Percentiles rank a stretch among this genome's conserved stretches.
phyloP scores from a whole-genome alignment of 2,329 filamentous ascomycete species.

The Pyricularia pennisetigena region DNA sequence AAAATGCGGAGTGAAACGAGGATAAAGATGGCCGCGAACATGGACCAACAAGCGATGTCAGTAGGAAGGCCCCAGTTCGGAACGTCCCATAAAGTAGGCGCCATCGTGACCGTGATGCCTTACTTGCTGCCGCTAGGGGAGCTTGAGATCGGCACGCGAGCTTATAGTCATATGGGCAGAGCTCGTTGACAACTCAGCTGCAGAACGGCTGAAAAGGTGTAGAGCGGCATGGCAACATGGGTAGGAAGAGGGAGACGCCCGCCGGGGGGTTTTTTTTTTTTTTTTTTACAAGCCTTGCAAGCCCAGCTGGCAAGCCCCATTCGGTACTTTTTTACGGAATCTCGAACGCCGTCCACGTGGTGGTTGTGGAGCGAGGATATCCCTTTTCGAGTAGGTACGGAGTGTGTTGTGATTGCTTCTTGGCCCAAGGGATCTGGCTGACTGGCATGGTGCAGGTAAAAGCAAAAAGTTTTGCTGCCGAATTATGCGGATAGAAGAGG shows the following conservation, averaged over 20 bases:
- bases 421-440: background rate
- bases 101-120: background rate
- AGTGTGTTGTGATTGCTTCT: background rate
- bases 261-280: background rate
- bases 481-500: background rate
- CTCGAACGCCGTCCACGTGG: background rate
- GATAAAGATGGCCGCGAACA: constrained; percentile 4
- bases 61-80: background rate
- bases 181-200: background rate
- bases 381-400: background rate
- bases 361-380: background rate
- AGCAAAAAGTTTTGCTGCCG: background rate
- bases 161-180: background rate
- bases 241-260: background rate
- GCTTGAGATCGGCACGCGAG: background rate
- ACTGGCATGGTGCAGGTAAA: background rate
- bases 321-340: background rate
- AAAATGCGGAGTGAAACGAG: constrained; percentile 17
- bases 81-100: background rate
- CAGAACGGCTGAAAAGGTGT: background rate
- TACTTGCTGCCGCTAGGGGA: background rate
- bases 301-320: background rate
- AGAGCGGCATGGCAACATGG: background rate
- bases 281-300: background rate
- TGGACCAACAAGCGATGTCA: background rate